Base-by-base conservation (phyloP, 768 basidiomycete species). In the Hygrocybe punicea region DNA sequence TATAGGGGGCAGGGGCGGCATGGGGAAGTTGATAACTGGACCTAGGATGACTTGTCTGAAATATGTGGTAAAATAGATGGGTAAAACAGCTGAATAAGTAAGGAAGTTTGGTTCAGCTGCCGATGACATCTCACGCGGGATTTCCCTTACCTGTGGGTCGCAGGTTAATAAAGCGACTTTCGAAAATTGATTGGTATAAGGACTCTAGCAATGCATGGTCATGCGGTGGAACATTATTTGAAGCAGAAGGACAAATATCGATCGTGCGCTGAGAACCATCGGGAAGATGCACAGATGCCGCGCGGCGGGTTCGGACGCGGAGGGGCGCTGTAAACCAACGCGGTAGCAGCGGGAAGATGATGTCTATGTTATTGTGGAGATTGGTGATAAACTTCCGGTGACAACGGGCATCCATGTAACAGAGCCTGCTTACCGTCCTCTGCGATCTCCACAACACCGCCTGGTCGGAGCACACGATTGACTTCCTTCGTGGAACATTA, bases 261-360 rank as follows among this genome's bases (percentile, higher is more conserved):
- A 62, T 52, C 35, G 61, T 68, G 39, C 70, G 73, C 53, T 73
- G 73, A 36, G 76, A 68, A 34, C 77, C 78, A 51, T 82, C 78
- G 33, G 84, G 78, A 62, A 78, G 73, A 61, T 82, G 77, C 42
- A 81, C 73, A 39, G 84, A 80, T 40, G 80, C 69, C 55, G 77
- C 66, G 50, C 78, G 75, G 59, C 75, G 68, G 19, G 80, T 73
- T 63, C 76, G 81, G 25, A 75, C 75, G 25, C 86, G 82, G 52
- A 90, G 77, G 8, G 87, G 85, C 37, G 79, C 75, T 1, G 89
- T 90, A 63, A 89, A 91, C 87, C 88, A 91, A 36, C 79, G 80
- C 19, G 89, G 88, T 36, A 91, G 77, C 4, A 72, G 72, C n/a
- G 89, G 89, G 65, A 91, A 91, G 45, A 89, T 71, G 25, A 88